A percentile compares a stretch with the other conserved stretches of the same genome.
Conservation (phyloP, 2,329 filamentous ascomycete genomes). For the Zarea fungicola region DNA sequence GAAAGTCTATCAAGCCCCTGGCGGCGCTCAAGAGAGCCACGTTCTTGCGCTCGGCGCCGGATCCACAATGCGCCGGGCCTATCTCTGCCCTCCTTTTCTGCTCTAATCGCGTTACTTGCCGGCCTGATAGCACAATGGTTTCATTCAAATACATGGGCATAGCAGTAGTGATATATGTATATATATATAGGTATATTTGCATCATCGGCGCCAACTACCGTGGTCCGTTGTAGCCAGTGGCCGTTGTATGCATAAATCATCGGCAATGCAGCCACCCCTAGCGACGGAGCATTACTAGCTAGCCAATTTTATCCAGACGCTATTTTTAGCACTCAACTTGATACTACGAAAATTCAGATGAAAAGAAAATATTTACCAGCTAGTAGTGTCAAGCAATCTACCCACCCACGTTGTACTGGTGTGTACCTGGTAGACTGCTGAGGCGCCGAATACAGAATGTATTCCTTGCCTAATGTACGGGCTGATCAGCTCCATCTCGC, state of each 20-base stretch:
- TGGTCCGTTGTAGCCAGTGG: no score
- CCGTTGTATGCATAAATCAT: no score
- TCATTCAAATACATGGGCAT: no score
- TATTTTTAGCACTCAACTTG: no score
- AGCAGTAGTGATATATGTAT: no score
- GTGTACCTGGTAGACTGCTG: constrained; percentile 9
- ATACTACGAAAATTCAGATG: no score
- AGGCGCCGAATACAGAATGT: constrained; percentile 10
- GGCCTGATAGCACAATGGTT: no score
- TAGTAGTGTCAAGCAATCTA: constrained; percentile 6
- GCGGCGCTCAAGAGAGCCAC: constrained; percentile 11
- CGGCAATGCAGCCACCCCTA: no score
- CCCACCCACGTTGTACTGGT: constrained; percentile 7
- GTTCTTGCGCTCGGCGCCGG: constrained; percentile 10
- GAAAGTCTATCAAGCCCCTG: constrained; percentile 10
- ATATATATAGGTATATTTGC: no score
- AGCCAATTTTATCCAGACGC: no score
- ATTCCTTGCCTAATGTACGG: constrained; percentile 2
- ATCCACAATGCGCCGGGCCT: constrained; percentile 12
- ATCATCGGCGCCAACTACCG: no score
- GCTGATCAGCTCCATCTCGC: constrained; percentile 7
- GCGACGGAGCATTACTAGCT: no score
- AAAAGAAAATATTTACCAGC: constrained; percentile 10
- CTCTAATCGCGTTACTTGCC: constrained; percentile 3
- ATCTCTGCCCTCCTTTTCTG: constrained; percentile 5